These are phyloP conservation scores for Peronospora farinosa DNA, from an alignment of 352 stramenopile genomes.

Conservation along the genomic window DNA sequence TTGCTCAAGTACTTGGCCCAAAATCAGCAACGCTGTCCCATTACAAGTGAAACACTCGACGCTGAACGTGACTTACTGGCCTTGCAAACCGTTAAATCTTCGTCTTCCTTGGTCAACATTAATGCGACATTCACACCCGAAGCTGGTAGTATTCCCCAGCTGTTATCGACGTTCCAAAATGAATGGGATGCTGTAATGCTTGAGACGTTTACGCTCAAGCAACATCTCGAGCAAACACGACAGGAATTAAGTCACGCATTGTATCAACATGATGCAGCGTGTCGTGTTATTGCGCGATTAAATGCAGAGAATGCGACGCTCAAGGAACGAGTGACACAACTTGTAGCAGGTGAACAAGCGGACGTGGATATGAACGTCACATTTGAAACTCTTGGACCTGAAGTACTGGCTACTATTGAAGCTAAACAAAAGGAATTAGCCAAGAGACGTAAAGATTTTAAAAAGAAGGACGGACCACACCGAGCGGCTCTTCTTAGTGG, in stretches of 20 bases:
- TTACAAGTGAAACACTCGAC: slow-evolving; percentile 63
- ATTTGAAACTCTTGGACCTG: slow-evolving; percentile 22
- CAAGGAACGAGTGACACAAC: slow-evolving; percentile 27
- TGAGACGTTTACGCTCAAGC: slow-evolving; percentile 91
- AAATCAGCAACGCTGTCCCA: slow-evolving; percentile 64
- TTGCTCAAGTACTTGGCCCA: slow-evolving; percentile 75
- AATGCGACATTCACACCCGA: slow-evolving; percentile 31
- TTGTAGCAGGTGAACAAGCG: slow-evolving; percentile 22
- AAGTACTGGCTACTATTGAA: slow-evolving; percentile 51
- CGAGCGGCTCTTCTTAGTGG: slow-evolving; percentile 34
- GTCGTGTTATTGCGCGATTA: slow-evolving; percentile 91
- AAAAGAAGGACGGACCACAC: slow-evolving; percentile 53
- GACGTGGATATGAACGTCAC: slow-evolving; percentile 45
- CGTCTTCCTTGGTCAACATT: not conserved
- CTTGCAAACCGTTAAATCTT: slow-evolving; percentile 35
- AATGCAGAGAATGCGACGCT: slow-evolving; percentile 68
- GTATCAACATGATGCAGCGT: slow-evolving; percentile 95
- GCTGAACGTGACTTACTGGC: slow-evolving; percentile 55
- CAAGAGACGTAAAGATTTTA: slow-evolving; percentile 68
- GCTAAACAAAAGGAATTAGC: slow-evolving; percentile 63
- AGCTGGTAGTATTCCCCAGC: slow-evolving; percentile 50
- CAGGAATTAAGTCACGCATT: slow-evolving; percentile 91
- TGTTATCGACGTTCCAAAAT: slow-evolving; percentile 79
- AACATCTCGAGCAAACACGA: slow-evolving; percentile 91
- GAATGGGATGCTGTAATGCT: slow-evolving; percentile 93